Conservation (phyloP, 208 protist species). For the Leptomonas pyrrhocoris region DNA sequence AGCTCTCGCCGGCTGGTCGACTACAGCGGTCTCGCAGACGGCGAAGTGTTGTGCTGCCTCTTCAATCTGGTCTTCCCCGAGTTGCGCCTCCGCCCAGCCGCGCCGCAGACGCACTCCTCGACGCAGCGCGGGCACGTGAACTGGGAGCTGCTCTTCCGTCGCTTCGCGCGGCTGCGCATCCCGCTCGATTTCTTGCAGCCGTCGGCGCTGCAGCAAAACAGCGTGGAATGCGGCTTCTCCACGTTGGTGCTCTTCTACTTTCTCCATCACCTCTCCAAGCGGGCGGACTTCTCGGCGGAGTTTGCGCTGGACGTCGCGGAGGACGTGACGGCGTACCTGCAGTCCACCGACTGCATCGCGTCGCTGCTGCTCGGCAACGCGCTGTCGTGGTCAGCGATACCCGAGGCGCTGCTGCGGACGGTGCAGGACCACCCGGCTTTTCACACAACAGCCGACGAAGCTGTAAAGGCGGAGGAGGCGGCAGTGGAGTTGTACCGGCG, state of each 20-base stretch:
- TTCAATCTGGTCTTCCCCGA: slow-evolving; percentile 77
- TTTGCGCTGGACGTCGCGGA: slow-evolving; percentile 75
- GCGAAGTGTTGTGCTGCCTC: slow-evolving; percentile 59
- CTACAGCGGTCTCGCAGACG: slow-evolving; percentile 62
- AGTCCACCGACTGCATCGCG: slow-evolving; percentile 78
- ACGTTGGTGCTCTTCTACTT: slow-evolving; percentile 83
- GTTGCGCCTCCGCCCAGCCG: slow-evolving; percentile 50
- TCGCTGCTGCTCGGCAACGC: slow-evolving; percentile 68
- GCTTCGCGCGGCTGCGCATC: slow-evolving; percentile 55
- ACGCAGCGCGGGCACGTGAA: slow-evolving; percentile 60
- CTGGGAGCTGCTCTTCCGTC: slow-evolving; percentile 62
- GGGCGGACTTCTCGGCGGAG: slow-evolving; percentile 78
- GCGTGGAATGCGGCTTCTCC: slow-evolving; percentile 65
- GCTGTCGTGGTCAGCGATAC: slow-evolving; percentile 49
- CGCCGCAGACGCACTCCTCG: slow-evolving; percentile 60
- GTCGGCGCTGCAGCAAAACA: slow-evolving; percentile 34
- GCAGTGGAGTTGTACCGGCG: slow-evolving; percentile 33
- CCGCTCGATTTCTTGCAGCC: slow-evolving; percentile 54
- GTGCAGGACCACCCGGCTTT: slow-evolving; percentile 39
- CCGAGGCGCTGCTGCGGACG: slow-evolving; percentile 42
- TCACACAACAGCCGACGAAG: slow-evolving; percentile 22
- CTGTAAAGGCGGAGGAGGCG: slow-evolving; percentile 22
- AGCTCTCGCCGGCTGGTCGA: slow-evolving; percentile 51
- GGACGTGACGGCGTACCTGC: slow-evolving; percentile 58
- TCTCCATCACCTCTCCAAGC: slow-evolving; percentile 70